Base-by-base conservation (phyloP, 23 red algal species). In the Gracilaria caudata region DNA sequence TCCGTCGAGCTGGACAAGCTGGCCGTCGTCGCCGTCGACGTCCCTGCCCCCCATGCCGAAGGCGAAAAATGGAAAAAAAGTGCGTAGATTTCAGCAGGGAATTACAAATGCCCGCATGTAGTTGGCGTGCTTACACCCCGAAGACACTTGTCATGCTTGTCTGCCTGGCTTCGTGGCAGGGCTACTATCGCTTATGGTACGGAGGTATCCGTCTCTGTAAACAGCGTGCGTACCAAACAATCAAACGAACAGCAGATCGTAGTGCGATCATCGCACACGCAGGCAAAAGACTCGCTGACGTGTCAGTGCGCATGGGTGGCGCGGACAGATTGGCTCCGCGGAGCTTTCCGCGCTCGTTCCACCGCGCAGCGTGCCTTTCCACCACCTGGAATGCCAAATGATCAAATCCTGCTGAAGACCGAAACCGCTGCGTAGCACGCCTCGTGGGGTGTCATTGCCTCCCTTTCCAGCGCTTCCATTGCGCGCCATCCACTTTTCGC, bases 281-380 rank as follows among this genome's bases (percentile, higher is more conserved):
- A 36, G 12, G 61, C 61, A 66, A 36, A 4, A 19, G 13, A 0
- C 29, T 4, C 61, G 26, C 61, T 75, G 70, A 75, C 70, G 70
- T 75, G 70, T 75, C 70, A 49, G 7, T 49, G 70, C 29, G 37
- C 20, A 38, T 21, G 70, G 37, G 43, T 75, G 70, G 24, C 70
- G 70, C 39, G 16, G 38, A 46, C 16, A 75, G 33, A 75, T 75
- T 75, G 70, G 70, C 70, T 45, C 70, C 70, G 37, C 70, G 70
- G 26, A 43, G 70, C 70, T 75, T 75, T 75, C 70, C 70, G 70
- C 38, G 70, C 43, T 1, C 19, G 23, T 75, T 75, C 70, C 70
- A 75, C 70, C 37, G 21, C 25, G 39, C 70, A 7, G 4, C 38
- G 19, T 20, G 70, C 70, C 8, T 26, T 45, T 75, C 70, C 37